Base-by-base conservation (phyloP, 495 filamentous ascomycete genomes). In the Xylaria bambusicola region DNA sequence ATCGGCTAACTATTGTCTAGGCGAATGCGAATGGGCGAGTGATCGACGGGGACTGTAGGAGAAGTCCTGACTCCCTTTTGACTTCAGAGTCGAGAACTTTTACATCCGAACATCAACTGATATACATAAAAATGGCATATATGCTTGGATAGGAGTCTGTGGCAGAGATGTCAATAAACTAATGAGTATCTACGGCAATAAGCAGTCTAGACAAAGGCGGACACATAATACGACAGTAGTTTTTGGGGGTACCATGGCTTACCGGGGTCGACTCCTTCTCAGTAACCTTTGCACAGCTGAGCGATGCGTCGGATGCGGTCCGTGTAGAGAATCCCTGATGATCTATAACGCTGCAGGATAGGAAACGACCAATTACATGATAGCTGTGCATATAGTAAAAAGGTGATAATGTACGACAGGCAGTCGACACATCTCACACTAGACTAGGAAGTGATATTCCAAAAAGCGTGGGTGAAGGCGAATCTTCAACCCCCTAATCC, bases 191-290 rank as follows among this genome's bases (percentile, higher is more conserved):
- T n/a, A n/a, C n/a, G n/a, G 9, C 27, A 18, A 42, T 21, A 17
- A 21, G 17, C 2, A 15, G 6, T 15, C 35, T 52, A 18, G 50
- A 26, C 9, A 41, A 9, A 6, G 23, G 6, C 21, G 12, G 26
- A 31, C n/a, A 10, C 5, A 10, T 33, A 33, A n/a, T n/a, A n/a
- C n/a, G n/a, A n/a, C 10, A 33, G 29, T 33, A 33, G 26, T 13
- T 29, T 42, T 54, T 9, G 17, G 44, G 3, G 18, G 52, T 18
- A 29, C 38, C 36, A 38, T 44, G 26, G 15, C 26, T 44, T 44
- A 33, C 52, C 26, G 26, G 52, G 38, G 52, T 54, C 15, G n/a
- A 54, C 21, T 31, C 52, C 52, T 44, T 54, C 23, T 40, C 33
- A 31, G 52, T 31, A 44, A 54, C 52, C 9, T 33, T 24, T 54